phyloP scores from a whole-genome alignment of 116 monocot genomes.

The Dioscorea cayenensis region DNA sequence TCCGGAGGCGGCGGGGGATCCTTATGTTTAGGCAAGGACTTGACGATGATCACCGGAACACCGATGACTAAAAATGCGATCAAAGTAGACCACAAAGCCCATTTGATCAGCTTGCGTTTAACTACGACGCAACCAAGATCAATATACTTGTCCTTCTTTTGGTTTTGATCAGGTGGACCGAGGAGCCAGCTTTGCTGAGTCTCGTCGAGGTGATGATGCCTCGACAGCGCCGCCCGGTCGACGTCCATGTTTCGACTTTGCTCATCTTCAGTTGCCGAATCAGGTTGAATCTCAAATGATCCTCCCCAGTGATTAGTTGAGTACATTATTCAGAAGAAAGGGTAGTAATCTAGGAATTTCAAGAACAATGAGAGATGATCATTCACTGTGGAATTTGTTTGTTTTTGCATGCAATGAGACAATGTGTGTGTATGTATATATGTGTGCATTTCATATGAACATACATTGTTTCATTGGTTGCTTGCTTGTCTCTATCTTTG shows the following conservation, averaged over 20 bases:
- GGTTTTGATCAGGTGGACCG: constrained; percentile 32
- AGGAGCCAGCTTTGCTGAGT: constrained; percentile 97
- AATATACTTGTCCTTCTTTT: constrained; percentile 70
- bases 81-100: constrained; percentile 32
- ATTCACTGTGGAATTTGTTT: not conserved
- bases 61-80: constrained; percentile 65
- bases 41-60: constrained; percentile 75
- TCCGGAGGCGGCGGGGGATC: constrained; percentile 53
- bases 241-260: constrained; percentile 69
- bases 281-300: constrained; percentile 53
- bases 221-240: constrained; percentile 48
- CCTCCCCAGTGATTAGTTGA: constrained; percentile 84
- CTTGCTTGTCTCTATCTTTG: not conserved
- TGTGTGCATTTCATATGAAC: not conserved
- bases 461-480: not conserved
- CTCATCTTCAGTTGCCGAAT: constrained; percentile 41
- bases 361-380: not conserved
- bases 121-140: constrained; percentile 81
- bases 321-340: not conserved
- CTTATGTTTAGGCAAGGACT: constrained; percentile 71
- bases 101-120: constrained; percentile 70
- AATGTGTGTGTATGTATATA: not conserved
- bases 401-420: not conserved
- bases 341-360: not conserved
- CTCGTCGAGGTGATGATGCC: constrained; percentile 52